phyloP scores from a whole-genome alignment of 768 basidiomycete species.

The Xerocomellus chrysenteron region DNA sequence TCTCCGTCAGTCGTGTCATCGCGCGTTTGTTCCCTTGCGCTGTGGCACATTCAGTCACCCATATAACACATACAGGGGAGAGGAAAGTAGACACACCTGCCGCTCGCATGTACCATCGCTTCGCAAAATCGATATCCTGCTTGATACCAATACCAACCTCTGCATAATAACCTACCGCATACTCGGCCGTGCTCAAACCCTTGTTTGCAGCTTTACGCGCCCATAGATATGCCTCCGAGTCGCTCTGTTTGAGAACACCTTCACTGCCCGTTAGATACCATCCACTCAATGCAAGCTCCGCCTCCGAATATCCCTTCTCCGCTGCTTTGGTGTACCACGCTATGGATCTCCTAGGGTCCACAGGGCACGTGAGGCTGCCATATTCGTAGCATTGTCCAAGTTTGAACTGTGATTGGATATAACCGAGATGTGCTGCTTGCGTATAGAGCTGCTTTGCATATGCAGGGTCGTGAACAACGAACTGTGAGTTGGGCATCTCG shows the following conservation, averaged over 20 bases:
- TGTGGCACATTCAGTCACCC: slow-evolving; percentile 30
- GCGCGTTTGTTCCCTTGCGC: slow-evolving; percentile 98
- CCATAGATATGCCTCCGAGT: slow-evolving; percentile 99
- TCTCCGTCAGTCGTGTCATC: slow-evolving; percentile 92
- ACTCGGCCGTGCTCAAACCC: slow-evolving; percentile 95
- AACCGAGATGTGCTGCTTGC: slow-evolving; percentile 90
- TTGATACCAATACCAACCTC: slow-evolving; percentile 98
- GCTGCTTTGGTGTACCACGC: slow-evolving; percentile 99
- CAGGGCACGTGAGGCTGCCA: slow-evolving; percentile 81
- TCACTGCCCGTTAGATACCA: slow-evolving; percentile 98
- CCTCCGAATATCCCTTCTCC: slow-evolving; percentile 92
- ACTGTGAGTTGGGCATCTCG: slow-evolving; percentile 62
- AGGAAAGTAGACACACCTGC: slow-evolving; percentile 64
- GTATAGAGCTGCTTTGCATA: slow-evolving; percentile 86
- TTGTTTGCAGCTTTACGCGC: slow-evolving; percentile 95
- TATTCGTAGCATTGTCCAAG: slow-evolving; percentile 96
- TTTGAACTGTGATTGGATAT: slow-evolving; percentile 92
- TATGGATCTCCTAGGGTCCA: slow-evolving; percentile 91
- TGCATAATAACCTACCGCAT: slow-evolving; percentile 97
- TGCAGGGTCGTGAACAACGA: slow-evolving; percentile 76
- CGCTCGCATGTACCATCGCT: slow-evolving; percentile 98
- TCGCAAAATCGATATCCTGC: slow-evolving; percentile 93
- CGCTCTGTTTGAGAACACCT: slow-evolving; percentile 94
- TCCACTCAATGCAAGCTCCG: slow-evolving; percentile 93
- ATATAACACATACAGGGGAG: neutral